Evolutionary conservation across 768 basidiomycete species (phyloP), one percentile per base, ranked within the genome.

Genomic region (Pleurotus tuber-regium): DNA sequence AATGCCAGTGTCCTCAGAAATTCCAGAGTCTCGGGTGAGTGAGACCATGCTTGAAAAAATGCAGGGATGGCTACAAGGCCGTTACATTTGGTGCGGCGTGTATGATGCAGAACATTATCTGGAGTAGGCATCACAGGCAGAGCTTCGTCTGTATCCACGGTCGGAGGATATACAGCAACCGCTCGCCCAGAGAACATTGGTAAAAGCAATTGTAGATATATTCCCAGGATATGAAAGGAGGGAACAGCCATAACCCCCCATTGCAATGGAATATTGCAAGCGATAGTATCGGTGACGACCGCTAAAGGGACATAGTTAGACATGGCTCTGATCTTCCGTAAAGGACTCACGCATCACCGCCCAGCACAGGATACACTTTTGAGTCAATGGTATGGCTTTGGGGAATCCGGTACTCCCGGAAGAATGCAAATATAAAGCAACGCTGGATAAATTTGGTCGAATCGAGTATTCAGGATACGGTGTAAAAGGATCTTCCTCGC

Each of bases 91-190:
- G 63, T 66, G 25, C 61, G 50, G 12, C 57, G 56, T 7, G 68
- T 57, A 38, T 69, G 66, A 4, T 71, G 64, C 2, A 78, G 51
- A 28, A 75, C 65, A 50, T 70, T 74, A 2, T 71, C 65, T 2
- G 73, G 61, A 4, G 72, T 69, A 1, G 75, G 72, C 28, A 65
- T 60, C 4, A 70, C 52, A 2, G 77, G 77, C 19, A 61, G 60
- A 10, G 53, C 16, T 0, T 55, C 52, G 9, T 58, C 41, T 7
- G 59, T 51, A 7, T 52, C 55, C 12, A 61, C 60, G 6, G 57
- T 55, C 4, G 71, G 74, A 16, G 73, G 64, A 48, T 65, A 74
- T 1, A 76, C 33, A 5, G 55, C 61, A 0, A 66, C 58, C 4
- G 67, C 55, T 1, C 53, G 33, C 5, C 66, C 44, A 21, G 24